A percentile compares a stretch with the other conserved stretches of the same genome.
These are phyloP conservation scores for Termitomyces sp. DNA, from an alignment of 768 basidiomycete species.

Conservation along the genomic window DNA sequence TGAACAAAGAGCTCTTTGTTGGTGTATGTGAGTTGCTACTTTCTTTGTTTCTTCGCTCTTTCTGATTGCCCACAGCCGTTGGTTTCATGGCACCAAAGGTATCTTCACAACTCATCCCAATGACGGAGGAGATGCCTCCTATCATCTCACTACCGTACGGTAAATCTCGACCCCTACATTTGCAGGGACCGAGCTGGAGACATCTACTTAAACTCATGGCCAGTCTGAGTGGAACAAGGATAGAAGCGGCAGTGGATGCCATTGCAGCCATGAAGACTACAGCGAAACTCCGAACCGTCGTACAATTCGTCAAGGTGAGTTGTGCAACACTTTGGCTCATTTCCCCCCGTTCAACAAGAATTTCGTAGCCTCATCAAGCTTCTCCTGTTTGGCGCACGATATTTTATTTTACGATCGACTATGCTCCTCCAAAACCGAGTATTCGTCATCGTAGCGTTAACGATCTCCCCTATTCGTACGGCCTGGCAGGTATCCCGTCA, in stretches of 20 bases:
- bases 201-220: conserved; percentile 74
- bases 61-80: conserved; percentile 42
- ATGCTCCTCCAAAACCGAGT: conserved; percentile 46
- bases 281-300: conserved; percentile 62
- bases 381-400: conserved; percentile 68
- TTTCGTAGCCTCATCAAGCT: conserved; percentile 49
- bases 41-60: background rate
- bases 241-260: conserved; percentile 70
- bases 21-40: conserved; percentile 55
- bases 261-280: conserved; percentile 51
- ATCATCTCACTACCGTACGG: conserved; percentile 72
- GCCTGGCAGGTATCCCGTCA: conserved; percentile 50
- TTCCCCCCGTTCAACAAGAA: background rate
- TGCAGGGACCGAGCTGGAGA: conserved; percentile 73
- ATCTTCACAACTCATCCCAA: conserved; percentile 36
- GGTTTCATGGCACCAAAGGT: conserved; percentile 61
- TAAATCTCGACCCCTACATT: conserved; percentile 60
- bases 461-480: conserved; percentile 69
- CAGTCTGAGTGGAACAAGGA: conserved; percentile 58
- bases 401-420: conserved; percentile 74
- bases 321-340: background rate
- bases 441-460: conserved; percentile 48
- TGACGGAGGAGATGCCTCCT: conserved; percentile 58
- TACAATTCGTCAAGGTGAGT: conserved; percentile 75
- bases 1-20: conserved; percentile 51